Conservation (phyloP, 768 basidiomycete genomes). For the Lactarius akahatsu region DNA sequence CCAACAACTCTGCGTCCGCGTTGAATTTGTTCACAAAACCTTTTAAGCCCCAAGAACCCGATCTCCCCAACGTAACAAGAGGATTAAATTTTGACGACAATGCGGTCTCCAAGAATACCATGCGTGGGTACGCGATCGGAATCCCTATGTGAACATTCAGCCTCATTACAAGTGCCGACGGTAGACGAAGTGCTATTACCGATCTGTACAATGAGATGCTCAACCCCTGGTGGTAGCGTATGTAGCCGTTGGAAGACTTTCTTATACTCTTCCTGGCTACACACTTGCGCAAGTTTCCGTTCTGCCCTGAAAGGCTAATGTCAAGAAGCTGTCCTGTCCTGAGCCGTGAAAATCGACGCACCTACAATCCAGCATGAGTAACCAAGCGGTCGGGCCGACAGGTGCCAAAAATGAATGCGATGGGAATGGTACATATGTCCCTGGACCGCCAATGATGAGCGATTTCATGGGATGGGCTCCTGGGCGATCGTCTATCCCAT, state of each 20-base stretch:
- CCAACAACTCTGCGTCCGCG: slow-evolving; percentile 87
- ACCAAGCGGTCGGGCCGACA: slow-evolving; percentile 72
- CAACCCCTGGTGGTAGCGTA: slow-evolving; percentile 59
- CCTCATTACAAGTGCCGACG: background rate
- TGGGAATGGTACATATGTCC: slow-evolving; percentile 75
- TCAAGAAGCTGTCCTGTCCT: slow-evolving; percentile 16
- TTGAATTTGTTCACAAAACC: slow-evolving; percentile 91
- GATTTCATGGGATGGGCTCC: slow-evolving; percentile 67
- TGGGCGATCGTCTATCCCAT: slow-evolving; percentile 65
- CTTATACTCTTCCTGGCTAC: slow-evolving; percentile 68
- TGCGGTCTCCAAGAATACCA: slow-evolving; percentile 82
- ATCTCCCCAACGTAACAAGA: slow-evolving; percentile 67
- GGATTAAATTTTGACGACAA: slow-evolving; percentile 86
- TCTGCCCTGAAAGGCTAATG: slow-evolving; percentile 62
- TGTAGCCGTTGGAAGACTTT: slow-evolving; percentile 65
- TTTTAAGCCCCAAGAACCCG: slow-evolving; percentile 63
- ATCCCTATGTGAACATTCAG: slow-evolving; percentile 46
- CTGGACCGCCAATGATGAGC: slow-evolving; percentile 69
- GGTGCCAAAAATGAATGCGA: slow-evolving; percentile 82
- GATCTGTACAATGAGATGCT: slow-evolving; percentile 82
- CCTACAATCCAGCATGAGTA: slow-evolving; percentile 84
- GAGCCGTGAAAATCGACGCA: slow-evolving; percentile 36
- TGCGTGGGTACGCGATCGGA: slow-evolving; percentile 89
- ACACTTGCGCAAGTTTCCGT: slow-evolving; percentile 77
- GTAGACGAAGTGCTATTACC: slow-evolving; percentile 43